Evolutionary conservation across 345 rosid species (phyloP), one percentile per base, ranked within the genome.

Genomic region (Eucalyptus globulus): DNA sequence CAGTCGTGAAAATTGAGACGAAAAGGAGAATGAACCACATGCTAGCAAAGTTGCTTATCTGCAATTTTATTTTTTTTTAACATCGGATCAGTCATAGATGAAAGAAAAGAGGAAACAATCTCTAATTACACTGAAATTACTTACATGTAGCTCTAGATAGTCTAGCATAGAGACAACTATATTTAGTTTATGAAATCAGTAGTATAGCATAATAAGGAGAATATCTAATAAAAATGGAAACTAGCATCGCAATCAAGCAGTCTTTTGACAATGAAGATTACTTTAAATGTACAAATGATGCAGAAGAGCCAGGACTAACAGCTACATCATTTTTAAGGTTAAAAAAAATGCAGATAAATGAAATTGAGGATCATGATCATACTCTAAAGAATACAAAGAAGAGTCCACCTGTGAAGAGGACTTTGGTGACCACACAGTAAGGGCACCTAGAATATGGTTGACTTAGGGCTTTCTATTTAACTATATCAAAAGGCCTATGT

Each of bases 1-100:
- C 99, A 81, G 99, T 98, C 6, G 94, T 91, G 27, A 94, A 94
- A 91, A 98, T 98, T 86, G 99, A 98, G 86, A 95, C 89, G 62
- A 98, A 98, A 91, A 98, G 99, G 27, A 98, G 96, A 94, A 98
- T 98, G 89, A 98, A 98, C 99, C 98, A 95, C 95, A 97, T 97
- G 93, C 99, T 95, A 47, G 99, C 99, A 80, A 88, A 98, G 94
- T 98, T 98, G 94, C 99, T 98, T 94, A 98, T 98, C 99, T 98
- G 96, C 81, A 37, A 58, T 6, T 56, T 53, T 51, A 19, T 53
- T 22, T 2, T 21, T 76, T 76, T 37, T 37, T 37, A 40, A 21
- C 27, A 76, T 19, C 2, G 1, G 47, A 40, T 76, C 47, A 76
- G 83, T 76, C 83, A 76, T 37, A 40, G 45, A 72, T 21, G 45